phyloP scores from a whole-genome alignment of 2,329 filamentous ascomycete species.

The Ophiosphaerella korrae region DNA sequence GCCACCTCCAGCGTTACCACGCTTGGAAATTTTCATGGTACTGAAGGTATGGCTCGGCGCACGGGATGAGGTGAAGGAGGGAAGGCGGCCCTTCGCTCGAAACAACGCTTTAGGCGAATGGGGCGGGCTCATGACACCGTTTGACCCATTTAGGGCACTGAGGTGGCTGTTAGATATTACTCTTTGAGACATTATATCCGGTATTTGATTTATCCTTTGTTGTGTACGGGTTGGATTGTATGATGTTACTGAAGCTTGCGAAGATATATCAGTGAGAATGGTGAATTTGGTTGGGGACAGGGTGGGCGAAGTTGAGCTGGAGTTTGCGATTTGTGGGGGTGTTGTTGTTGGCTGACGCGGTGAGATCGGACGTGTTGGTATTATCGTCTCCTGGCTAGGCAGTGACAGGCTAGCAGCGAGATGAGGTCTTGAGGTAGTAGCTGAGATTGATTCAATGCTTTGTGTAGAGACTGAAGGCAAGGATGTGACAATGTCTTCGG shows the following conservation, averaged over 20 bases:
- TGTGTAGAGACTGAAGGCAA: slow-evolving; percentile 1
- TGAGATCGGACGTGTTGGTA: too few relatives aligned
- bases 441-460: neutral
- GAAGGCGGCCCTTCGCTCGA: slow-evolving; percentile 20
- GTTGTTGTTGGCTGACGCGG: too few relatives aligned
- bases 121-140: slow-evolving; percentile 23
- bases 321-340: neutral
- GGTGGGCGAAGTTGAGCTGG: neutral
- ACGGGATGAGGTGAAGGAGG: slow-evolving; percentile 28
- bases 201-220: neutral
- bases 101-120: slow-evolving; percentile 23
- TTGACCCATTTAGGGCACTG: slow-evolving; percentile 12
- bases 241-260: slow-evolving; percentile 7
- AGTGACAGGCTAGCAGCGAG: neutral
- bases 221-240: slow-evolving; percentile 1
- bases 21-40: slow-evolving; percentile 18
- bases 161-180: slow-evolving; percentile 6
- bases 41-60: slow-evolving; percentile 25
- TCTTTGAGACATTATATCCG: slow-evolving; percentile 11
- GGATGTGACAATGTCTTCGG: neutral
- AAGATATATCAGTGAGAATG: slow-evolving; percentile 6
- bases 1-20: slow-evolving; percentile 12
- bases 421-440: neutral
- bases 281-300: slow-evolving; percentile 3
- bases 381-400: too few relatives aligned